Evolutionary conservation across 139 green algal genomes (phyloP).

Genomic region (Cymbomonas tetramitiformis): DNA sequence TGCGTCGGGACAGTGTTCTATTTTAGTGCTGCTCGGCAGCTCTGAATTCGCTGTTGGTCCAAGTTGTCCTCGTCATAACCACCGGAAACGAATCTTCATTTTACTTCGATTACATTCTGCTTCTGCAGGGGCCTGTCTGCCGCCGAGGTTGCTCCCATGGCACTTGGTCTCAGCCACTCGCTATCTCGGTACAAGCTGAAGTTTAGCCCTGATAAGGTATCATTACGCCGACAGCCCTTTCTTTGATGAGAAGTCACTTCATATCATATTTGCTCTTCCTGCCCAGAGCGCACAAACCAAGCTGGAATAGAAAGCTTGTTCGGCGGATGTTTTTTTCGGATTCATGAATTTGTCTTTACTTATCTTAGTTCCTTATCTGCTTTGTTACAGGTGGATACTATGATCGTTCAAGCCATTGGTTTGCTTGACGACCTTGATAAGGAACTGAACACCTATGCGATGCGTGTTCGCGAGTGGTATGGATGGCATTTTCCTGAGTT

Average conservation of each 20-base stretch:
- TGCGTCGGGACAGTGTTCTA: too few relatives aligned
- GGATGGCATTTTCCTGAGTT: constrained; percentile 98
- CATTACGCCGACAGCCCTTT: too few relatives aligned
- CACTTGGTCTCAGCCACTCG: constrained; percentile 82
- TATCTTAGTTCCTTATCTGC: too few relatives aligned
- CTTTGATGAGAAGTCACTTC: too few relatives aligned
- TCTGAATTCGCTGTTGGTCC: too few relatives aligned
- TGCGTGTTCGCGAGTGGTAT: constrained; percentile 97
- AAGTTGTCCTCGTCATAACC: too few relatives aligned
- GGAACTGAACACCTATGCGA: constrained; percentile 98
- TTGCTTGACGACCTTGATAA: constrained; percentile 97
- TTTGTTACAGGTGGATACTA: constrained; percentile 87
- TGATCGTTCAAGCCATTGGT: constrained; percentile 97
- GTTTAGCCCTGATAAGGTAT: constrained; percentile 95
- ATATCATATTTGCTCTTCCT: too few relatives aligned
- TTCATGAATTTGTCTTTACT: too few relatives aligned
- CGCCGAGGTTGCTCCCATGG: constrained; percentile 77
- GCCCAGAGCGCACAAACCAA: too few relatives aligned
- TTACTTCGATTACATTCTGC: background rate
- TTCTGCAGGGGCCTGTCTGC: constrained; percentile 40
- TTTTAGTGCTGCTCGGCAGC: too few relatives aligned
- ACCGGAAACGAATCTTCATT: background rate
- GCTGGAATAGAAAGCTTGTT: too few relatives aligned
- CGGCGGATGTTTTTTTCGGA: too few relatives aligned
- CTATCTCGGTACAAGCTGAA: constrained; percentile 99